phyloP scores from a whole-genome alignment of 1,284 basidiomycete genomes.

The Irpex sp. region DNA sequence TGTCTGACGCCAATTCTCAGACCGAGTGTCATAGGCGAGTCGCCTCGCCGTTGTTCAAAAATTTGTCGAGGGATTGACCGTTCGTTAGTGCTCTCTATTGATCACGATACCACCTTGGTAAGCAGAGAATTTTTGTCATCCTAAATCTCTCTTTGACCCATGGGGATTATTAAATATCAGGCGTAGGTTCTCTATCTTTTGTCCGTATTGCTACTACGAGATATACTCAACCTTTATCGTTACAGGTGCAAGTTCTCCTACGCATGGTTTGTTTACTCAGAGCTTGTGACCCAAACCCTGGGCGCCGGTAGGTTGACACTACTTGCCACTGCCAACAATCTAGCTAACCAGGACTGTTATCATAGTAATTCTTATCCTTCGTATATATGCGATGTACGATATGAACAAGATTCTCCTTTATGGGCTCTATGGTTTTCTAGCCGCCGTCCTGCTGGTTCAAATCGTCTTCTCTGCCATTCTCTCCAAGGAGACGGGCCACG shows the following conservation, averaged over 20 bases:
- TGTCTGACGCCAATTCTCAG: not conserved
- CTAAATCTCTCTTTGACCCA: not conserved
- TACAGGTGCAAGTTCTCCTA: conserved; percentile 9
- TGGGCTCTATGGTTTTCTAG: not conserved
- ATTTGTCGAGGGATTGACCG: not conserved
- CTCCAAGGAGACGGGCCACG: not conserved
- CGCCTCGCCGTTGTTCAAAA: not conserved
- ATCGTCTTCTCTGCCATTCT: conserved; percentile 2
- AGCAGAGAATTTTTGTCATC: not conserved
- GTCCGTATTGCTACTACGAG: not conserved
- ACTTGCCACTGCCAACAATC: not conserved
- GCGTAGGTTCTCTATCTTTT: not conserved
- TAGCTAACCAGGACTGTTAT: not conserved
- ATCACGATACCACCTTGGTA: not conserved
- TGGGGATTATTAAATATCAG: not conserved
- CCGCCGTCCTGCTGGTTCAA: not conserved
- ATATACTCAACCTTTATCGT: not conserved
- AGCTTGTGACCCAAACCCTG: conserved; percentile 6
- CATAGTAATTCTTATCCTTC: conserved; percentile 9
- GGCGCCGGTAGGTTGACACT: not conserved
- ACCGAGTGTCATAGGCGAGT: not conserved
- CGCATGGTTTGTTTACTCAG: conserved; percentile 10
- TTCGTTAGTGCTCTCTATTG: not conserved
- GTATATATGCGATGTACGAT: conserved; percentile 10
- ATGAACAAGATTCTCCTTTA: not conserved